phyloP scores from a whole-genome alignment of 805 yeast species.

The Saturnispora galanensis region DNA sequence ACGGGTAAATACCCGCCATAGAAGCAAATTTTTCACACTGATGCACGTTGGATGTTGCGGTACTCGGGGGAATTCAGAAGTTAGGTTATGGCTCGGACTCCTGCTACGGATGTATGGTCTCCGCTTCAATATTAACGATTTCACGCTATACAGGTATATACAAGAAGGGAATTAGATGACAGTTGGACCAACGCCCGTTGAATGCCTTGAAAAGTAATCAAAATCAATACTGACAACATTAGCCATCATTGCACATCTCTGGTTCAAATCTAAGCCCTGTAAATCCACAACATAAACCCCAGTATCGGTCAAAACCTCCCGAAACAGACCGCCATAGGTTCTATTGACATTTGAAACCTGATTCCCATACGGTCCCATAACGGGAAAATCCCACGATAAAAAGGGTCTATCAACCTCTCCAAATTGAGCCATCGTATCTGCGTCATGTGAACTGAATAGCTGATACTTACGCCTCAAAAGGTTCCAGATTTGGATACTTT shows the following conservation, averaged over 20 bases:
- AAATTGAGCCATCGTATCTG: conserved; percentile 55
- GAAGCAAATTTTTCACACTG: too few relatives aligned
- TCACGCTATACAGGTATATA: too few relatives aligned
- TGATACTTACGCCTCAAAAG: conserved; percentile 86
- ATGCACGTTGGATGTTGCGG: too few relatives aligned
- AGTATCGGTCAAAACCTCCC: conserved; percentile 90
- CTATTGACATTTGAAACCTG: conserved; percentile 75
- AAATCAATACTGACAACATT: conserved; percentile 89
- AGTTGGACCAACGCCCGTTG: conserved; percentile 47
- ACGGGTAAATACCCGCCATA: too few relatives aligned
- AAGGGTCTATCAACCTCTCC: conserved; percentile 85
- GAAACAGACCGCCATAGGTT: conserved; percentile 90
- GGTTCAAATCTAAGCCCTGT: conserved; percentile 48
- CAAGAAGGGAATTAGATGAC: conserved; percentile 14
- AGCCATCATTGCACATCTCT: conserved; percentile 78
- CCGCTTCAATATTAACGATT: too few relatives aligned
- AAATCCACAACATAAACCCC: conserved; percentile 67
- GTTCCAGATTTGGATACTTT: conserved; percentile 90
- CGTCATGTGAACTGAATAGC: conserved; percentile 43
- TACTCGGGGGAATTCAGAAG: too few relatives aligned
- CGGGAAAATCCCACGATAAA: conserved; percentile 78
- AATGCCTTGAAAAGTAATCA: conserved; percentile 94
- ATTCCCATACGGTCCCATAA: conserved; percentile 44
- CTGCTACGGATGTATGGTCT: too few relatives aligned
- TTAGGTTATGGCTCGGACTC: too few relatives aligned